Conservation (phyloP, 345 rosid species). For the Linum trigynum region DNA sequence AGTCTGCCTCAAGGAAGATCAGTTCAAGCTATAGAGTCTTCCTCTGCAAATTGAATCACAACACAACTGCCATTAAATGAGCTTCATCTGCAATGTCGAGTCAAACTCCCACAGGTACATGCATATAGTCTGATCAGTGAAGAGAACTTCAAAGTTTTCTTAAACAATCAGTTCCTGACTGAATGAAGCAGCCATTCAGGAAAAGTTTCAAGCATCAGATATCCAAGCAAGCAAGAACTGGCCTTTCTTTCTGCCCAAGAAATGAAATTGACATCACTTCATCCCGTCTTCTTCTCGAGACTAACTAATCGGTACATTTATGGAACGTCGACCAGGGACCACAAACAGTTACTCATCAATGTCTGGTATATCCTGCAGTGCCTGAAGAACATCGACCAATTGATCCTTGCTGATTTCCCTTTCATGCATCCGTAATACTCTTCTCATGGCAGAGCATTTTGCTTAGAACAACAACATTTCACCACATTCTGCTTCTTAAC, state of each 20-base stretch:
- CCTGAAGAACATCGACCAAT: too few species aligned
- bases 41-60: too few species aligned
- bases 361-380: too few species aligned
- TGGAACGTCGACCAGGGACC: too few species aligned
- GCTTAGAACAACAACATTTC: too few species aligned
- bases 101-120: constrained; percentile 35
- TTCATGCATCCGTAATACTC: too few species aligned
- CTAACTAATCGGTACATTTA: too few species aligned
- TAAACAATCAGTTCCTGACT: not conserved
- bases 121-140: not conserved
- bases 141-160: not conserved
- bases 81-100: constrained; percentile 33
- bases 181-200: constrained; percentile 63
- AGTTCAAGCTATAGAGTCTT: constrained; percentile 7
- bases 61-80: too few species aligned
- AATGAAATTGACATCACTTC: not conserved
- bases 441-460: too few species aligned
- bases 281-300: not conserved
- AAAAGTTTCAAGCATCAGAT: constrained; percentile 97
- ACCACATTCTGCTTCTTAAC: too few species aligned
- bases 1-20: constrained; percentile 91
- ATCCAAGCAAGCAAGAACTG: constrained; percentile 56
- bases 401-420: too few species aligned
- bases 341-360: too few species aligned
- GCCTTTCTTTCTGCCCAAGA: not conserved